Base-by-base conservation (phyloP, 345 rosid species). In the Pistacia integerrima region DNA sequence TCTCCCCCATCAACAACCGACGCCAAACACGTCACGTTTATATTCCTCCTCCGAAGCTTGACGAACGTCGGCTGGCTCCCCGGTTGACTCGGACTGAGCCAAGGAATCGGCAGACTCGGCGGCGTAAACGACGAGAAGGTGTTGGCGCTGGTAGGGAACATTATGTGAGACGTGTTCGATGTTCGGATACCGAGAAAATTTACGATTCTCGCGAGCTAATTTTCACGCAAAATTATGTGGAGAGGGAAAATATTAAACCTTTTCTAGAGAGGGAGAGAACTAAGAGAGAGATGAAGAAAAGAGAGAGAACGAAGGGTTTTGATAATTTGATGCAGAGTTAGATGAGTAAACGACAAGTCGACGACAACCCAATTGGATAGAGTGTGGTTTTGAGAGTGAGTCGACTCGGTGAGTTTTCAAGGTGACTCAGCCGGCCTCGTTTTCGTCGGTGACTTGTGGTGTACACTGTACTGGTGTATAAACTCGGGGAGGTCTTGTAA, bases 1-100 rank as follows among this genome's bases (percentile, higher is more conserved):
- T 80, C 91, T 12, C 72, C 86, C 14, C 83, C 89, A 41, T 88
- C 94, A 14, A 84, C 77, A 20, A 81, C 59, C 25, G 83, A 69
- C 1, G 75, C 82, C 70, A 81, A 78, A 58, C 88, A 86, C 72
- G 80, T 84, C 13, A 89, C 38, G 36, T 41, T 22, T 33, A 73
- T 58, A 70, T 63, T 81, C 60, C 48, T 73, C 69, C 86, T 82
- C 71, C 87, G 85, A 25, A 75, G 70, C 87, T 78, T 88, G 70
- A 67, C 66, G 12, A 63, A 25, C n/a, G 59, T 18, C 51, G 85
- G 74, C 69, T 76, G 88, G 74, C 33, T 58, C 25, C 38, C 38
- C 57, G 78, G 74, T 16, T 65, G 16, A 56, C 25, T n/a, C 14
- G 74, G 22, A 63, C 68, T 46, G 80, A 69, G 48, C 77, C 86